Evolutionary conservation across 2,329 filamentous ascomycete genomes (phyloP).

Genomic region (Aspergillus ibericus): DNA sequence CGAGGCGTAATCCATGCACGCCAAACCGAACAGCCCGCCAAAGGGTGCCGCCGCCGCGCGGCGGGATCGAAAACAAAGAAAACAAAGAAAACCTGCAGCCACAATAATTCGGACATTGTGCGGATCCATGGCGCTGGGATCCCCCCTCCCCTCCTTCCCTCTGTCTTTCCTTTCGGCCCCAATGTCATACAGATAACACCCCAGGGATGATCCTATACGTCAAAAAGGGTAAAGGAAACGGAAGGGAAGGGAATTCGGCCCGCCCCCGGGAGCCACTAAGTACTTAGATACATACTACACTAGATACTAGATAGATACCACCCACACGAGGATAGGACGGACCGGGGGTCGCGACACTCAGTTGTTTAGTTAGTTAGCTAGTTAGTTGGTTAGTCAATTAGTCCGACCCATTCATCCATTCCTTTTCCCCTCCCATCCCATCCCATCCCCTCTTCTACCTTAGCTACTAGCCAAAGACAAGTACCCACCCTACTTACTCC

Average conservation of each 20-base stretch:
- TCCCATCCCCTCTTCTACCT: not conserved
- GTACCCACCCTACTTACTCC: too few species aligned
- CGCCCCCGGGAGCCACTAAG: slow-evolving; percentile 17
- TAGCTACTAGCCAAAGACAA: too few species aligned
- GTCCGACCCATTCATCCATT: not conserved
- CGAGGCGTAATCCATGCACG: too few species aligned
- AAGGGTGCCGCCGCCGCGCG: not conserved
- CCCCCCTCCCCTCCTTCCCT: not conserved
- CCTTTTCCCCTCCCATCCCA: not conserved
- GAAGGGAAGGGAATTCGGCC: slow-evolving; percentile 15
- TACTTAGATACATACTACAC: too few species aligned
- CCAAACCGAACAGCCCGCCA: slow-evolving; percentile 3
- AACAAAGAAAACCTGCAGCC: slow-evolving; percentile 14
- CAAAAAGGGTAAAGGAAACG: not conserved
- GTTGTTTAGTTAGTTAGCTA: too few species aligned
- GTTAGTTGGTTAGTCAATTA: too few species aligned
- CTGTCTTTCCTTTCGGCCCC: not conserved
- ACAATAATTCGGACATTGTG: slow-evolving; percentile 14
- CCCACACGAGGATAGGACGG: not conserved
- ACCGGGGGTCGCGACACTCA: not conserved
- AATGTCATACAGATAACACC: slow-evolving; percentile 15
- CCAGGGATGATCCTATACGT: not conserved
- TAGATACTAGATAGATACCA: not conserved
- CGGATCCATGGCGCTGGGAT: slow-evolving; percentile 19
- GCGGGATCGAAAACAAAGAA: slow-evolving; percentile 11